These are phyloP conservation scores for Setaria italica DNA, from an alignment of 202 grass and related monocot genomes.

Conservation along the genomic window DNA sequence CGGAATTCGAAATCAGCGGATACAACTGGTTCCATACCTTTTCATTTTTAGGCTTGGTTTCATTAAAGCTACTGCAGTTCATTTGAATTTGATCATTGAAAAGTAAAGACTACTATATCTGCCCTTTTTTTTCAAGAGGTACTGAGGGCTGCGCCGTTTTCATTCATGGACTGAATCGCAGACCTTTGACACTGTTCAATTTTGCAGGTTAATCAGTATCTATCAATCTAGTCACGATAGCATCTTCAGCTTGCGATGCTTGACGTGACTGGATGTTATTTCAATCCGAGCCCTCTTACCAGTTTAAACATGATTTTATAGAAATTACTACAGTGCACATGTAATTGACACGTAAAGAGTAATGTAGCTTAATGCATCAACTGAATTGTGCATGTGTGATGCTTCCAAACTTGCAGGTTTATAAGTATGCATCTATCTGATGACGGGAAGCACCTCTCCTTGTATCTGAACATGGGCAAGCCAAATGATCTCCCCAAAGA, in stretches of 20 bases:
- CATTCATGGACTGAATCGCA: background rate
- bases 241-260: background rate
- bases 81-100: no score
- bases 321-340: background rate
- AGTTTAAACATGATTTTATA: background rate
- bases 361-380: background rate
- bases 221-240: slow-evolving; percentile 22
- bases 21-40: slow-evolving; percentile 29
- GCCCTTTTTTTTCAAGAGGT: no score
- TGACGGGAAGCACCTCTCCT: slow-evolving; percentile 38
- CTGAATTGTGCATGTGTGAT: background rate
- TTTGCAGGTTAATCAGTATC: slow-evolving; percentile 38
- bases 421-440: background rate
- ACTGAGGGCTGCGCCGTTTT: no score
- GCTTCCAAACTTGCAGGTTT: background rate
- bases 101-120: no score
- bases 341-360: no score
- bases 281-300: background rate
- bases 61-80: no score
- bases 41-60: no score
- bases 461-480: slow-evolving; percentile 21
- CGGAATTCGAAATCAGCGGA: slow-evolving; percentile 33
- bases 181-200: background rate
- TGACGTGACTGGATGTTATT: background rate
- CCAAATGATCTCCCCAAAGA: background rate